phyloP scores from a whole-genome alignment of 164 flowering plant species.

The Umbilicus rupestris region DNA sequence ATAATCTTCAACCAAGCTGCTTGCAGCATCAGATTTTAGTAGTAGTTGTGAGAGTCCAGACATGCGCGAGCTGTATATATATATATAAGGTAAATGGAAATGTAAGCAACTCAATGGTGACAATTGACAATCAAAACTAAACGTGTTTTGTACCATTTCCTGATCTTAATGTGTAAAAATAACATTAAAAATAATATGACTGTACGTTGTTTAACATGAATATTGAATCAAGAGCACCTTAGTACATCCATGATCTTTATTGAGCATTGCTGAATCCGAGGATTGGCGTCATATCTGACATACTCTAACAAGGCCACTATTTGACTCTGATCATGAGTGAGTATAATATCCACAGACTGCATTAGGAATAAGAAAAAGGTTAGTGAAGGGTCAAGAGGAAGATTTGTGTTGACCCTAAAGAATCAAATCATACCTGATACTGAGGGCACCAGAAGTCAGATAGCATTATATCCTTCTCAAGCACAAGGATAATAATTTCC shows the following conservation, averaged over 20 bases:
- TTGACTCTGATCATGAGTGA: slow-evolving; percentile 83
- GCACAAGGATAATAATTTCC: slow-evolving; percentile 71
- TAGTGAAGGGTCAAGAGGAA: neutral
- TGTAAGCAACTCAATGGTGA: neutral
- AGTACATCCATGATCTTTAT: slow-evolving; percentile 79
- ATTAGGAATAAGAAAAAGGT: slow-evolving; percentile 5
- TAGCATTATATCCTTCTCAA: slow-evolving; percentile 69
- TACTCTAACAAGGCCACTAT: slow-evolving; percentile 78
- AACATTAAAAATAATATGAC: neutral
- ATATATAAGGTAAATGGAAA: neutral
- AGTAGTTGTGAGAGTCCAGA: slow-evolving; percentile 79
- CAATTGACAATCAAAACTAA: neutral
- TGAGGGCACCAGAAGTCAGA: slow-evolving; percentile 95
- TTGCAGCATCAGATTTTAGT: slow-evolving; percentile 67
- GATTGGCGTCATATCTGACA: slow-evolving; percentile 80
- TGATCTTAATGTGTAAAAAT: neutral
- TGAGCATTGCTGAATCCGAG: slow-evolving; percentile 73
- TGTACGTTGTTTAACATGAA: neutral
- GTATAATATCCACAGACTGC: slow-evolving; percentile 90
- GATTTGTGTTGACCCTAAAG: neutral
- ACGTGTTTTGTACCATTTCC: neutral
- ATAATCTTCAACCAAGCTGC: slow-evolving; percentile 76
- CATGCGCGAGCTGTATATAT: slow-evolving; percentile 68
- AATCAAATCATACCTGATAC: slow-evolving; percentile 50
- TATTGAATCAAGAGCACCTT: slow-evolving; percentile 38